phyloP scores from a whole-genome alignment of 352 stramenopile genomes.

The Phytophthora ramorum region DNA sequence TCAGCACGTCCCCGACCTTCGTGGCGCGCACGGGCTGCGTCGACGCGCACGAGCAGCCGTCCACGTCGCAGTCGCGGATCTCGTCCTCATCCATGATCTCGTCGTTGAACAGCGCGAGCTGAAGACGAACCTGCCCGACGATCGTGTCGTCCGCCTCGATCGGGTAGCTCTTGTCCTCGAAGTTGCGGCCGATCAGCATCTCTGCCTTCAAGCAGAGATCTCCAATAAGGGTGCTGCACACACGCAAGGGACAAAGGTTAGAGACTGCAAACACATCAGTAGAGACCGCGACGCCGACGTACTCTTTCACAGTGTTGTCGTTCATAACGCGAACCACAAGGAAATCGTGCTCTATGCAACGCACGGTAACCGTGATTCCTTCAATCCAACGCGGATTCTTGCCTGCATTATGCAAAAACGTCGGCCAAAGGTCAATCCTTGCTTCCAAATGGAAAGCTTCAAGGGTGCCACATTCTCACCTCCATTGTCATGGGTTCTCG shows the following conservation, averaged over 20 bases:
- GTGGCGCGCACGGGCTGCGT: slow-evolving; percentile 60
- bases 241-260: neutral
- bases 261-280: neutral
- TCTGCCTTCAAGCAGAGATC: slow-evolving; percentile 75
- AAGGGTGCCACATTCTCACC: slow-evolving; percentile 28
- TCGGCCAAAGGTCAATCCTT: neutral
- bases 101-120: slow-evolving; percentile 83
- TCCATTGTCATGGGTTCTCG: slow-evolving; percentile 83
- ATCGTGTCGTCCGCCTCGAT: slow-evolving; percentile 82
- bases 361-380: slow-evolving; percentile 58
- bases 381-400: slow-evolving; percentile 85
- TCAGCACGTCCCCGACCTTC: slow-evolving; percentile 77
- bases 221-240: slow-evolving; percentile 66
- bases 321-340: slow-evolving; percentile 85
- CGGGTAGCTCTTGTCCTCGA: slow-evolving; percentile 78
- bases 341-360: slow-evolving; percentile 84
- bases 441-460: neutral
- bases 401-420: slow-evolving; percentile 35
- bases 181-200: slow-evolving; percentile 65
- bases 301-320: slow-evolving; percentile 83
- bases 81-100: slow-evolving; percentile 75
- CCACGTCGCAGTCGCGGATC: slow-evolving; percentile 62
- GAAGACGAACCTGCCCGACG: slow-evolving; percentile 73
- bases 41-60: slow-evolving; percentile 72
- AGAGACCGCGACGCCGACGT: slow-evolving; percentile 17